Conservation (phyloP, 139 green algal species). For the Mychonastes homosphaera region DNA sequence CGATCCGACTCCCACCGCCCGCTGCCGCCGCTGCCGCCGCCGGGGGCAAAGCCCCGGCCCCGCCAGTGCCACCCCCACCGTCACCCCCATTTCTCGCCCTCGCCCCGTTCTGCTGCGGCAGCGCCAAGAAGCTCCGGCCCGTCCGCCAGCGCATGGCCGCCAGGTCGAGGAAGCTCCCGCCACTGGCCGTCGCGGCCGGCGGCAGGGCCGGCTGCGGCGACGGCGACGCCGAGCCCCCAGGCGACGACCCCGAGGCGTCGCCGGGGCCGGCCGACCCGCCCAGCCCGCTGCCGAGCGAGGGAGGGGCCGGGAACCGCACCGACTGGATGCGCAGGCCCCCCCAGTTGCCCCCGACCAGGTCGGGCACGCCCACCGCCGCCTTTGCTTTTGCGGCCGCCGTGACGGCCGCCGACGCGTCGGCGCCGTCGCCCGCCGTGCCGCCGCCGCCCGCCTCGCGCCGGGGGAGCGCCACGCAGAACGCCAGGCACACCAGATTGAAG, state of each 20-base stretch:
- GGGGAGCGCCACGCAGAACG: background rate
- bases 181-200: background rate
- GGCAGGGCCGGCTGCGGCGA: no score
- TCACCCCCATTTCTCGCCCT: no score
- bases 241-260: background rate
- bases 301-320: background rate
- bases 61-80: no score
- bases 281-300: background rate
- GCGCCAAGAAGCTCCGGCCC: no score
- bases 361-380: background rate
- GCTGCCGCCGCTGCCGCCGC: no score
- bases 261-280: background rate
- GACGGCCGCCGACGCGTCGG: background rate
- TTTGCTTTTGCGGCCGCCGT: background rate
- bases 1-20: no score
- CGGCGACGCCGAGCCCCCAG: background rate
- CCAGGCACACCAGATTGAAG: slow-evolving; percentile 14
- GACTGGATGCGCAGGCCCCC: slow-evolving; percentile 10
- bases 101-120: no score
- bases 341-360: background rate
- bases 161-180: slow-evolving; percentile 11
- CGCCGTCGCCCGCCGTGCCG: background rate
- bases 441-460: background rate
- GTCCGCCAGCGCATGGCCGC: slow-evolving; percentile 11
- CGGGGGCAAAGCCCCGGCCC: no score